These are phyloP conservation scores for Beta vulgaris DNA, from an alignment of 148 eudicot genomes.

Conservation along the genomic window DNA sequence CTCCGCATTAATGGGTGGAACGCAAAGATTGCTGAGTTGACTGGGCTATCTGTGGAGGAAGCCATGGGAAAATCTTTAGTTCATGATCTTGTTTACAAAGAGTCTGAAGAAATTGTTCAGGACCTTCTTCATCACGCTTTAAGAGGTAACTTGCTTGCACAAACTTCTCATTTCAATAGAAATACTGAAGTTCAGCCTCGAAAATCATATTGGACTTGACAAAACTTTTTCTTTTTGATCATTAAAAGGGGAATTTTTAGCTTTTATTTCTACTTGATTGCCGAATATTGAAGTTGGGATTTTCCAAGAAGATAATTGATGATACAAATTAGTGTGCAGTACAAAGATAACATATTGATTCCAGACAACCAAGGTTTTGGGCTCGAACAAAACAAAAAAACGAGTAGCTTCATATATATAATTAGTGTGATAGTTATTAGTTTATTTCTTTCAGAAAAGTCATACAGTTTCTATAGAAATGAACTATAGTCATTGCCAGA, in stretches of 20 bases:
- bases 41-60: constrained; percentile 71
- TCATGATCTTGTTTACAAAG: constrained; percentile 65
- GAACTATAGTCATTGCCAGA: constrained; percentile 2
- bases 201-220: neutral
- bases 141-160: constrained; percentile 50
- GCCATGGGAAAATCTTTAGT: constrained; percentile 93
- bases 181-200: neutral
- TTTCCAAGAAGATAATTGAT: neutral
- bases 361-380: neutral
- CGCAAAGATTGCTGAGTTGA: constrained; percentile 82
- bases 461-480: neutral
- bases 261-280: neutral
- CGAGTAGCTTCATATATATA: neutral
- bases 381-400: neutral
- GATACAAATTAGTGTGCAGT: neutral
- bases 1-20: constrained; percentile 95
- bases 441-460: too few species aligned
- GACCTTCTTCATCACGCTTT: constrained; percentile 65
- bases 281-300: constrained; percentile 3
- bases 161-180: neutral
- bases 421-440: too few species aligned
- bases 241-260: neutral
- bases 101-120: constrained; percentile 58
- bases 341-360: neutral
- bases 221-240: neutral